Evolutionary conservation across 1,284 basidiomycete species (phyloP), one percentile per base, ranked within the genome.

Genomic region (Marasmius sp.): DNA sequence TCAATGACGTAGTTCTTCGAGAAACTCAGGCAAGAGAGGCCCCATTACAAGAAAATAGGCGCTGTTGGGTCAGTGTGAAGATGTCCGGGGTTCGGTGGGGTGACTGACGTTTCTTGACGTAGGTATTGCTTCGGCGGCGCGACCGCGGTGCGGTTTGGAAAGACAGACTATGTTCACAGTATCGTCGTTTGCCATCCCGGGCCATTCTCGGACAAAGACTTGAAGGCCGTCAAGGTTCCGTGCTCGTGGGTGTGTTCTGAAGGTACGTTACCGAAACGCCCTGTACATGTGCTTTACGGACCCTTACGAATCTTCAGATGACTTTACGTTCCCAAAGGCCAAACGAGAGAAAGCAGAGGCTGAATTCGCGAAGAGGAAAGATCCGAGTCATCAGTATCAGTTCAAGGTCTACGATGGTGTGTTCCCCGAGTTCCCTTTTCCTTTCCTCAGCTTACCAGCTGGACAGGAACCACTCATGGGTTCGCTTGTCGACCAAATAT

Each of bases 101-200:
- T 51, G 12, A 16, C 27, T 27, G 27, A 43, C 6, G n/a, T 36
- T 16, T 33, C 14, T 18, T 27, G 49, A 4, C 22, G 41, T 60
- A 82, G 85, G 3, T 90, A 86, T 71, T 90, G 89, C 69, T 88
- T 79, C 64, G 89, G 89, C 7, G 89, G 83, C 9, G 61, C 75
- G 5, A 69, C 77, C 0, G 75, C 73, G 22, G 71, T 80, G 45
- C 74, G 80, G 5, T 65, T 86, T 8, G 83, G 76, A 3, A 64
- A 71, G 0, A 78, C 74, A 4, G 74, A 73, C 41, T 66, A 79
- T 8, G 69, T 88, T 20, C 68, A 84, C 54, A 81, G 78, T 51
- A 73, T 82, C 2, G 82, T 89, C 16, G 76, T 88, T 37, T 78
- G 75, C 57, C 89, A 91, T 69, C 89, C 89, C 2, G 81, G 77